phyloP scores from a whole-genome alignment of 805 yeast genomes.

The Yarrowia hollandica region DNA sequence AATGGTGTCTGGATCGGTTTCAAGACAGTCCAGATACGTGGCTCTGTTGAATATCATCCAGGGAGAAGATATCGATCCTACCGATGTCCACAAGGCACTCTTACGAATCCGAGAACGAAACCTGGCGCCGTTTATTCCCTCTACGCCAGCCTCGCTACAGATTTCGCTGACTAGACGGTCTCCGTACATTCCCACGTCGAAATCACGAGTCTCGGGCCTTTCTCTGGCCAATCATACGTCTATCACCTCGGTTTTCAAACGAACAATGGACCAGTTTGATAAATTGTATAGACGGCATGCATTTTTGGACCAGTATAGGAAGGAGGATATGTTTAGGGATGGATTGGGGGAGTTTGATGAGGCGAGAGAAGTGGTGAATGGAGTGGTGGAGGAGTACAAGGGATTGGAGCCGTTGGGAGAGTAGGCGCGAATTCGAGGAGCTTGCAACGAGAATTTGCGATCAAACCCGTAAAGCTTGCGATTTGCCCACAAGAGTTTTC shows the following conservation, averaged over 20 bases:
- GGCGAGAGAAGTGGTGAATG: constrained; percentile 69
- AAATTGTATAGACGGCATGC: constrained; percentile 77
- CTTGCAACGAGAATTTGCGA: neutral
- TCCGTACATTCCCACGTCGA: constrained; percentile 49
- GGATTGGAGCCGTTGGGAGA: constrained; percentile 36
- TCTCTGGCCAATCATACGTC: constrained; percentile 83
- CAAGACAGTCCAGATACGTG: constrained; percentile 55
- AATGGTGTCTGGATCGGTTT: constrained; percentile 56
- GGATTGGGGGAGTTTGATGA: constrained; percentile 72
- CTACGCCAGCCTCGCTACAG: constrained; percentile 80
- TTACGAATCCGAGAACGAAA: constrained; percentile 45
- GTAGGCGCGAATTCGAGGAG: neutral
- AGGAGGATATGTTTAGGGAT: constrained; percentile 46
- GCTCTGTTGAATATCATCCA: constrained; percentile 69
- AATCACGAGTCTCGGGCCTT: constrained; percentile 66
- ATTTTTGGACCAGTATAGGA: constrained; percentile 72
- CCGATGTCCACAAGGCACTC: constrained; percentile 58
- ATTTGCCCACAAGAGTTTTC: too few relatives aligned
- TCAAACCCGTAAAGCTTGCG: neutral
- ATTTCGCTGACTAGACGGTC: constrained; percentile 75
- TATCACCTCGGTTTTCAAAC: constrained; percentile 62
- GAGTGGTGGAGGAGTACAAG: constrained; percentile 77
- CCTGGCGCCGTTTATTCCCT: constrained; percentile 73
- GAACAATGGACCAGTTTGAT: constrained; percentile 75
- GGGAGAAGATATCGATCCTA: constrained; percentile 61